Evolutionary conservation across 1,284 basidiomycete species (phyloP).

Genomic region (Naganishia albida): DNA sequence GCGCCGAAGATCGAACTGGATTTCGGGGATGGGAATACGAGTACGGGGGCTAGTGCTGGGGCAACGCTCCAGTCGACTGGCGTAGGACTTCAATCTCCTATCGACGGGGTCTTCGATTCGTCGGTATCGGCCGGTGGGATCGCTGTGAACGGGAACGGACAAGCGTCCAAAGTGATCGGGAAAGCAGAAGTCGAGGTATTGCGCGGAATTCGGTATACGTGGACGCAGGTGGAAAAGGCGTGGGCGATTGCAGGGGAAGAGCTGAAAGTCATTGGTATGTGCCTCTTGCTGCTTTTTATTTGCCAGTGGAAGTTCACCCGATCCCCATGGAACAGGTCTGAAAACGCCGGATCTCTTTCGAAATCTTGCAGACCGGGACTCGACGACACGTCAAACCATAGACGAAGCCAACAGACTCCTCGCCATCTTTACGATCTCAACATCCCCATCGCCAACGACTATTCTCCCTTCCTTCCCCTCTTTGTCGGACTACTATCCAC

Average conservation of each 20-base stretch:
- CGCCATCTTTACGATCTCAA: constrained; percentile 12
- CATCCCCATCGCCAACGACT: not conserved
- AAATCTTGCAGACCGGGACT: not conserved
- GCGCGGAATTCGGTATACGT: not conserved
- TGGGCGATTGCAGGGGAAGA: constrained; percentile 13
- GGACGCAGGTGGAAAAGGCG: constrained; percentile 19
- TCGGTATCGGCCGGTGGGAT: not conserved
- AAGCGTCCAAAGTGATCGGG: not conserved
- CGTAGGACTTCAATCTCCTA: not conserved
- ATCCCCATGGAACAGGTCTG: not conserved
- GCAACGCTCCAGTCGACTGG: not conserved
- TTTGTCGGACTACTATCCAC: constrained; percentile 12
- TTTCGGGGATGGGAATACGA: not conserved
- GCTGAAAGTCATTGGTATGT: constrained; percentile 14
- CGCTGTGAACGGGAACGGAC: not conserved
- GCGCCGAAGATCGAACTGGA: constrained; percentile 20
- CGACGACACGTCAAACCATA: not conserved
- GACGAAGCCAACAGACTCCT: constrained; percentile 15
- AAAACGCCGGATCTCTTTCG: constrained; percentile 9
- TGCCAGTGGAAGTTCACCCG: not conserved
- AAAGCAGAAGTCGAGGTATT: constrained; percentile 1
- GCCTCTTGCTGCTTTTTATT: not conserved
- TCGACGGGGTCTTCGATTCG: not conserved
- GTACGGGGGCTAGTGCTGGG: not conserved
- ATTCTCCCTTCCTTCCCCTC: not conserved